phyloP scores from a whole-genome alignment of 2,329 filamentous ascomycete species.

The Cytospora paraplurivora region DNA sequence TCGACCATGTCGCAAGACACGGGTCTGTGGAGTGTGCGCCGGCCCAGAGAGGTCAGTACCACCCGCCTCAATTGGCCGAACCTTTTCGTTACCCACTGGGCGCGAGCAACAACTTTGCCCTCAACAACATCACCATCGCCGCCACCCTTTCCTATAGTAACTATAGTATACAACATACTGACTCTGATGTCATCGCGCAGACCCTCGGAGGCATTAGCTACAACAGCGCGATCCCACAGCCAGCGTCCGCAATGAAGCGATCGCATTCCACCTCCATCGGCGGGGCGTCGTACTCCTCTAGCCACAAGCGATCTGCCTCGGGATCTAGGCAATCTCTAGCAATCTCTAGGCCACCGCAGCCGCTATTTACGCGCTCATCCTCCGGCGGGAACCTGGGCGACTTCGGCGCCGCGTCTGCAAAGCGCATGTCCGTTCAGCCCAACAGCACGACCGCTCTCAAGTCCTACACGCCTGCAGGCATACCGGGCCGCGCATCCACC shows the following conservation, averaged over 20 bases:
- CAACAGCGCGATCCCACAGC: constrained; percentile 85
- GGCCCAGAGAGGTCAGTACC: constrained; percentile 78
- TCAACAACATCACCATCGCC: constrained; percentile 9
- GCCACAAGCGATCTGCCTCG: constrained; percentile 81
- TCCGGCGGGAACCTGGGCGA: constrained; percentile 81
- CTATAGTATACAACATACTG: constrained; percentile 7
- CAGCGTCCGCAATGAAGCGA: constrained; percentile 91
- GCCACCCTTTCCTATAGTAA: background rate
- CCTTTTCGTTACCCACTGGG: constrained; percentile 22
- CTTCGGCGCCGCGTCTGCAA: constrained; percentile 78
- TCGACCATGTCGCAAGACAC: constrained; percentile 80
- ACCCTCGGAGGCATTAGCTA: constrained; percentile 83
- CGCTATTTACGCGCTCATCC: constrained; percentile 81
- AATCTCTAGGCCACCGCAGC: constrained; percentile 79
- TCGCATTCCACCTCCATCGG: constrained; percentile 75
- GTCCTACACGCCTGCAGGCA: constrained; percentile 64
- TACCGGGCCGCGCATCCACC: constrained; percentile 49
- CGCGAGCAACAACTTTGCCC: constrained; percentile 24
- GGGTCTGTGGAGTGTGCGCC: constrained; percentile 87
- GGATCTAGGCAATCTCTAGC: constrained; percentile 85
- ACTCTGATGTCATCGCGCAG: constrained; percentile 46
- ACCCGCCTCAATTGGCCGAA: constrained; percentile 28
- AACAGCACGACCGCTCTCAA: constrained; percentile 63
- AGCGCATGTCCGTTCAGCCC: constrained; percentile 78
- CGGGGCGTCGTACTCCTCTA: constrained; percentile 64